phyloP scores from a whole-genome alignment of 495 filamentous ascomycete genomes.

The Aspergillus taichungensis region DNA sequence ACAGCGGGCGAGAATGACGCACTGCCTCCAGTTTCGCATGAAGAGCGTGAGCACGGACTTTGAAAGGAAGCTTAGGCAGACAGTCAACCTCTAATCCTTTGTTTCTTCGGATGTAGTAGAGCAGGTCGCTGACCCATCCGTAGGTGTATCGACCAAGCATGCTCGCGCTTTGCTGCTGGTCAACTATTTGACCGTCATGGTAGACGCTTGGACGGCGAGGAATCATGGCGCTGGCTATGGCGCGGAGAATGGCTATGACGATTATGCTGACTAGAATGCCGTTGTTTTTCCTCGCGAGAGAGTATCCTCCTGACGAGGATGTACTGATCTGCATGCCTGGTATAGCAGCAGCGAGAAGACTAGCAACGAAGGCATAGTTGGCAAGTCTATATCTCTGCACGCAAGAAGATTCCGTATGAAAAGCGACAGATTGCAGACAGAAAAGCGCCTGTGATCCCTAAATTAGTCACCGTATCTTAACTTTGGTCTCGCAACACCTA shows the following conservation, averaged over 20 bases:
- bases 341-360: slow-evolving; percentile 12
- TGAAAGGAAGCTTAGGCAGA: slow-evolving; percentile 38
- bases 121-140: slow-evolving; percentile 47
- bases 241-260: slow-evolving; percentile 20
- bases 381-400: slow-evolving; percentile 22
- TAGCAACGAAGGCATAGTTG: slow-evolving; percentile 22
- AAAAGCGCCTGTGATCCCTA: slow-evolving; percentile 16
- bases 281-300: slow-evolving; percentile 4
- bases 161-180: slow-evolving; percentile 52
- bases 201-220: slow-evolving; percentile 62
- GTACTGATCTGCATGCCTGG: slow-evolving; percentile 13
- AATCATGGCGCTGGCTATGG: slow-evolving; percentile 29
- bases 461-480: not conserved
- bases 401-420: slow-evolving; percentile 27
- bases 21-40: slow-evolving; percentile 42
- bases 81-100: slow-evolving; percentile 50
- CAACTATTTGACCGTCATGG: slow-evolving; percentile 48
- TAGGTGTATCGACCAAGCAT: slow-evolving; percentile 55
- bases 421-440: slow-evolving; percentile 22
- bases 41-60: slow-evolving; percentile 20
- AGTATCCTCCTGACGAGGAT: slow-evolving; percentile 7
- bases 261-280: slow-evolving; percentile 16
- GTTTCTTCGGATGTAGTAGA: slow-evolving; percentile 44
- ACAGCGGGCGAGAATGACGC: slow-evolving; percentile 44
- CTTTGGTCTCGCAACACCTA: slow-evolving; percentile 8